Evolutionary conservation across 2,329 filamentous ascomycete species (phyloP).

Genomic region (Verticillium klebahnii): DNA sequence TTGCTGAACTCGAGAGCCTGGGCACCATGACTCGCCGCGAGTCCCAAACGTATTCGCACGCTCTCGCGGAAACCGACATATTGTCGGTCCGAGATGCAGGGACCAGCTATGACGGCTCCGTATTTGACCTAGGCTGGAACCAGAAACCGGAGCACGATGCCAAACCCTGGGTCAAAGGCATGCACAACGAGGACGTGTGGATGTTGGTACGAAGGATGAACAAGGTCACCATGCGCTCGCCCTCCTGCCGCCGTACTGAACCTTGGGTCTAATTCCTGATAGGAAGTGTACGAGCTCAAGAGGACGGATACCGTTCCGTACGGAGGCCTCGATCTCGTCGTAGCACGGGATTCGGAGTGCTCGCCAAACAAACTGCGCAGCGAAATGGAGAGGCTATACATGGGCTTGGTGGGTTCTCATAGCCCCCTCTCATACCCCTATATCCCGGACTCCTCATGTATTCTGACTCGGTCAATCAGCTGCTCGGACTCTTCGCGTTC

Average conservation of each 20-base stretch:
- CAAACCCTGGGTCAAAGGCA: constrained; percentile 2
- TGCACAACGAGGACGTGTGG: constrained; percentile 47
- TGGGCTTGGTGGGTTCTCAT: constrained; percentile 38
- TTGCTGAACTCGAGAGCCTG: neutral
- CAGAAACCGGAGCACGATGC: neutral
- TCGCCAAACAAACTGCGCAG: constrained; percentile 5
- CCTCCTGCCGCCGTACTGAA: neutral
- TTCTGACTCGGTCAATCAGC: neutral
- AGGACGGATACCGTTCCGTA: constrained; percentile 45
- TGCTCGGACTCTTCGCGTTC: constrained; percentile 48
- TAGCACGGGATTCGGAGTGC: constrained; percentile 59
- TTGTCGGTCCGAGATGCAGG: neutral
- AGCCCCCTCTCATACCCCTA: no score
- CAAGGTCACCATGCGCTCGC: constrained; percentile 37
- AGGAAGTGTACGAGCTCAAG: constrained; percentile 40
- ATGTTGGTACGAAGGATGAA: constrained; percentile 57
- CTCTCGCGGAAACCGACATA: neutral
- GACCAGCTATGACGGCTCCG: neutral
- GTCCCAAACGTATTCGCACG: neutral
- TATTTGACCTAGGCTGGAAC: neutral
- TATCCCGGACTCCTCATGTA: neutral
- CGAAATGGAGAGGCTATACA: constrained; percentile 54
- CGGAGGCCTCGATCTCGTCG: constrained; percentile 56
- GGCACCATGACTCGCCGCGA: neutral
- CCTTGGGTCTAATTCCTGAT: constrained; percentile 27